Base-by-base conservation (phyloP, 164 flowering plant genomes). In the Sextonia rubra region DNA sequence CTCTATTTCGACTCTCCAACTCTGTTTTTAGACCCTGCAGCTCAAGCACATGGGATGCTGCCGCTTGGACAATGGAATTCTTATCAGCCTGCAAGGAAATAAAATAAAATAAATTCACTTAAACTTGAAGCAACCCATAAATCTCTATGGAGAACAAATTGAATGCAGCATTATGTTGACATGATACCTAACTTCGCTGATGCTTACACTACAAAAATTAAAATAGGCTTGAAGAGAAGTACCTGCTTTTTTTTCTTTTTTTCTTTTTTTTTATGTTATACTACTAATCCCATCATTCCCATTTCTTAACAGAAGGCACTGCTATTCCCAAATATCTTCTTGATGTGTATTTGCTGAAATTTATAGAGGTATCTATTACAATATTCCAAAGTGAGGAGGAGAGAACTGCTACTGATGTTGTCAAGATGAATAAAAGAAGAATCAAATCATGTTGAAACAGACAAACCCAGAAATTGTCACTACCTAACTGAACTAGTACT, bases 1-100 rank as follows among this genome's bases (percentile, higher is more conserved):
- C 83, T 7, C 11, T 0, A 30, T 77, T 83, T 61, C 72, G 61
- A 67, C 71, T 78, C 74, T 74, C 47, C 77, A 86, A 47, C 73
- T 76, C 83, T 32, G 79, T 75, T 72, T 74, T 80, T 0, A n/a
- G n/a, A 2, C 65, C 26, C 70, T 82, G 69, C 79, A 84, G 65
- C 70, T 82, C 73, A 32, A 72, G 55, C 56, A 86, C 47, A 5
- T 72, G 78, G 55, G 14, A 26, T 1, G 77, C 60, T 0, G 90
- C 86, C 27, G 20, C 60, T 74, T 77, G 76, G 47, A 84, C 69
- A 0, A 86, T 80, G 8, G 86, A 77, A 27, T 78, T 84, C 77
- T 85, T 85, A 64, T 86, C 89, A 65, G 26, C 72, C 90, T 88
- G 76, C 79, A 65, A 61, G 0, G 20, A 58, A 23, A 52, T 1